phyloP scores from a whole-genome alignment of 768 basidiomycete genomes.

The Chalciporus sphaerocephalus region DNA sequence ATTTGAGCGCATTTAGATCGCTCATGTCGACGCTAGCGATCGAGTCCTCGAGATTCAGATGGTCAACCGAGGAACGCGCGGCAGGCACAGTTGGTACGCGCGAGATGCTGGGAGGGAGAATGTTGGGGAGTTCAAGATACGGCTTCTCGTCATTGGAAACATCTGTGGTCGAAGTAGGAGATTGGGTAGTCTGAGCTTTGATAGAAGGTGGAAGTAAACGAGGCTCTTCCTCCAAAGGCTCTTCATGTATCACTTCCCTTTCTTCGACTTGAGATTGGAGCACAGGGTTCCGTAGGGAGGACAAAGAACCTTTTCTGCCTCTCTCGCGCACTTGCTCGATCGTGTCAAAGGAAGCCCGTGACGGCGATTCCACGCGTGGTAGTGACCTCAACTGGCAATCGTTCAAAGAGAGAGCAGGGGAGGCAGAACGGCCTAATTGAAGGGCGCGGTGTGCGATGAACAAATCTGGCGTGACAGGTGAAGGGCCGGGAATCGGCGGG shows the following conservation, averaged over 20 bases:
- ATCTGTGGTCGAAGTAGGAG: conserved; percentile 7
- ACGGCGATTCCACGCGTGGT: conserved; percentile 15
- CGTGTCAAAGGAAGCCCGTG: conserved; percentile 15
- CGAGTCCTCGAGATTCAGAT: conserved; percentile 19
- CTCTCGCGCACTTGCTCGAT: conserved; percentile 14
- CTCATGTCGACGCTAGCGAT: conserved; percentile 30
- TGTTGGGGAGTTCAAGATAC: conserved; percentile 18
- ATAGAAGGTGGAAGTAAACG: background rate
- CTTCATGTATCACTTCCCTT: conserved; percentile 17
- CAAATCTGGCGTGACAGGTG: conserved; percentile 49
- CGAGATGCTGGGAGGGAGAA: conserved; percentile 17
- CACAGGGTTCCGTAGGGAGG: conserved; percentile 26
- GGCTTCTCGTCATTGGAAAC: conserved; percentile 7
- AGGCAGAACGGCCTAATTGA: conserved; percentile 21
- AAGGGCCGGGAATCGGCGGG: conserved; percentile 63
- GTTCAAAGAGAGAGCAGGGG: conserved; percentile 20
- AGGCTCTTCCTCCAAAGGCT: conserved; percentile 3
- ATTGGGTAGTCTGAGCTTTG: conserved; percentile 1
- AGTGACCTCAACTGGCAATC: conserved; percentile 16
- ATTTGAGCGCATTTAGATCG: conserved; percentile 29
- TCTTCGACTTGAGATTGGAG: conserved; percentile 9
- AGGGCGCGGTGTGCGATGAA: conserved; percentile 37
- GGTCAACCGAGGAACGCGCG: conserved; percentile 1
- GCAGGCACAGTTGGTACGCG: conserved; percentile 7
- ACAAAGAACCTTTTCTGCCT: conserved; percentile 26